Base-by-base conservation (phyloP, 2,329 filamentous ascomycete genomes). In the Chaetomium globosum region DNA sequence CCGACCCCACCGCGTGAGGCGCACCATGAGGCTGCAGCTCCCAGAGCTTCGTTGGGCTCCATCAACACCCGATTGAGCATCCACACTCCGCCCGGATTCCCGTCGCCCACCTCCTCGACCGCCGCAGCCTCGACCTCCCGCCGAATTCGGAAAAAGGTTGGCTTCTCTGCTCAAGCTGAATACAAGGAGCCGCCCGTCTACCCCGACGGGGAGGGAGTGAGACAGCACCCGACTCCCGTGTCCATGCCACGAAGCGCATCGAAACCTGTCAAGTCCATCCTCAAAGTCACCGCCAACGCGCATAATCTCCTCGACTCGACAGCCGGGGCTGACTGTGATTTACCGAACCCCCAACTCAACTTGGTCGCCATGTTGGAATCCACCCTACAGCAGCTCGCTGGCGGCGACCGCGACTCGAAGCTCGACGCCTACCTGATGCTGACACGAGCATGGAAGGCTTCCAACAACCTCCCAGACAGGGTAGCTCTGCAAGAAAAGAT, bases 371-470 rank as follows among this genome's bases (percentile, higher is more conserved):
- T 97, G 89, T 79, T 98, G 69, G 91, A 96, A 71, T 96, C 92
- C 0, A 87, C 92, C 5, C 84, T 92, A 43, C 89, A 91, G 76
- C 90, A 95, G 77, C 83, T 99, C 56, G 90, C 89, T 46, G 88
- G 90, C 26, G 81, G 87, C 33, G 90, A 93, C 70, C 83, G 89
- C 61, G 85, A 87, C 64, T 88, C 87, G 13, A 89, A 89, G 70
- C 78, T 95, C 36, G 95, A 99, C 78, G 92, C 93, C 57, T 98
- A 99, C 73, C 87, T 89, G 74, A 90, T 90, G 72, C 81, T 99
- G 53, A 86, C 89, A 36, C 85, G 87, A 39, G 88, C 89, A 4
- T 80, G 97, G 71, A 91, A 92, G 75, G 85, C 89, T 6, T 97
- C 94, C 64, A 91, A 93, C 68, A 90, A 91, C 70, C 79, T 96